These are phyloP conservation scores for Podospora comata DNA, from an alignment of 495 filamentous ascomycete species.

Conservation along the genomic window DNA sequence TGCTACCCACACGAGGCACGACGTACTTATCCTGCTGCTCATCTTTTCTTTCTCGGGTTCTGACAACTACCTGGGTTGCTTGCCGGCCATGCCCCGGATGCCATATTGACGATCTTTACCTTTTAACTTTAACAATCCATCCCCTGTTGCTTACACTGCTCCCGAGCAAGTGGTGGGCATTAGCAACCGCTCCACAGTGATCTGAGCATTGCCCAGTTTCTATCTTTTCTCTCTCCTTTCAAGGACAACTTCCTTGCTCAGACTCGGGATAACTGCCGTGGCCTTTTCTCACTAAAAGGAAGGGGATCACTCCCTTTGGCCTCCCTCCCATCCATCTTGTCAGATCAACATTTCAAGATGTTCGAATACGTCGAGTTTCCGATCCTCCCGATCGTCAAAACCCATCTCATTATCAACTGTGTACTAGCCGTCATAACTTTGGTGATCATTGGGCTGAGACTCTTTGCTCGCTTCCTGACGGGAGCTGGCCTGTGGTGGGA, in stretches of 20 bases:
- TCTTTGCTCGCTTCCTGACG: constrained; percentile 20
- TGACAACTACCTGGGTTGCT: neutral
- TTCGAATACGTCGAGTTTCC: constrained; percentile 18
- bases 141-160: neutral
- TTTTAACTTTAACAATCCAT: neutral
- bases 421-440: constrained; percentile 19
- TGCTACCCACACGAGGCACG: neutral
- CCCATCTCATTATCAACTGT: constrained; percentile 27
- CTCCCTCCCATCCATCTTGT: neutral
- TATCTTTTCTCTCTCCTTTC: neutral
- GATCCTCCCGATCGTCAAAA: constrained; percentile 16
- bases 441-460: constrained; percentile 18
- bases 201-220: neutral
- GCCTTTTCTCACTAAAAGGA: neutral
- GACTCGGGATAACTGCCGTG: neutral
- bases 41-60: neutral
- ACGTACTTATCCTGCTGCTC: neutral
- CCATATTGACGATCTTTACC: neutral
- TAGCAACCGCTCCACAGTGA: neutral
- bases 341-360: neutral
- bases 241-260: neutral
- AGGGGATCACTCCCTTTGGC: neutral
- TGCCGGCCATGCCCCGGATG: neutral
- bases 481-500: constrained; percentile 33
- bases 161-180: neutral